These are phyloP conservation scores for Acanthamoeba culbertsoni DNA, from an alignment of 208 protist species.

Conservation along the genomic window DNA sequence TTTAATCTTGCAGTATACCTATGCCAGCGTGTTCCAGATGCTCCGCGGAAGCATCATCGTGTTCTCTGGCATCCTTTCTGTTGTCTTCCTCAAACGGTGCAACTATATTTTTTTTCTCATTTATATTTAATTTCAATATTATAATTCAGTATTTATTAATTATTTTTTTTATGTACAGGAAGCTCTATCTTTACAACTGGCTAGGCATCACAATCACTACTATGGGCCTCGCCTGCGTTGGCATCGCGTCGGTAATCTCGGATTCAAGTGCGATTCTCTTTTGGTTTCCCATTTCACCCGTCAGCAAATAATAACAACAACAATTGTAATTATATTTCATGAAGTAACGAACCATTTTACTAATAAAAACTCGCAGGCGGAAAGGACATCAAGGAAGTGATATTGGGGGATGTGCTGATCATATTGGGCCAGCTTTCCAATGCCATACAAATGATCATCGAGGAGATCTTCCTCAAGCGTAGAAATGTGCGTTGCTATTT, in stretches of 20 bases:
- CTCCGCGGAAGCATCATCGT: conserved; percentile 45
- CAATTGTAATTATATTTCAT: no score
- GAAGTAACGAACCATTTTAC: not conserved
- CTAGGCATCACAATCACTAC: conserved; percentile 18
- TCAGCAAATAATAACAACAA: no score
- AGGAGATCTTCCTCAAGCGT: conserved; percentile 37
- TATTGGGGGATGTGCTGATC: not conserved
- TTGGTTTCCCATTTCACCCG: not conserved
- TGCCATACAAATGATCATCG: conserved; percentile 39
- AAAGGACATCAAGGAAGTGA: conserved; percentile 39
- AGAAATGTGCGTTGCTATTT: not conserved
- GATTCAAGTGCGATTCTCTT: not conserved
- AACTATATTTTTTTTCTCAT: no score
- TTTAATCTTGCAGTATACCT: conserved; percentile 34
- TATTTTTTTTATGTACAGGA: no score
- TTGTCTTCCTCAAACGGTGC: conserved; percentile 38
- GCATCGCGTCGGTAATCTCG: not conserved
- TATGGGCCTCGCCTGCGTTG: conserved; percentile 1
- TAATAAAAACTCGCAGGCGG: not conserved
- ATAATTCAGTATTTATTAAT: no score
- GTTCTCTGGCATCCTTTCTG: conserved; percentile 46
- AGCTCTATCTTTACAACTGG: conserved; percentile 34
- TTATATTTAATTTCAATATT: no score
- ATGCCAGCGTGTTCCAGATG: conserved; percentile 49
- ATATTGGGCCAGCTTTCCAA: conserved; percentile 48